phyloP scores from a whole-genome alignment of 208 protist species.

The Acanthamoeba rhysodes region DNA sequence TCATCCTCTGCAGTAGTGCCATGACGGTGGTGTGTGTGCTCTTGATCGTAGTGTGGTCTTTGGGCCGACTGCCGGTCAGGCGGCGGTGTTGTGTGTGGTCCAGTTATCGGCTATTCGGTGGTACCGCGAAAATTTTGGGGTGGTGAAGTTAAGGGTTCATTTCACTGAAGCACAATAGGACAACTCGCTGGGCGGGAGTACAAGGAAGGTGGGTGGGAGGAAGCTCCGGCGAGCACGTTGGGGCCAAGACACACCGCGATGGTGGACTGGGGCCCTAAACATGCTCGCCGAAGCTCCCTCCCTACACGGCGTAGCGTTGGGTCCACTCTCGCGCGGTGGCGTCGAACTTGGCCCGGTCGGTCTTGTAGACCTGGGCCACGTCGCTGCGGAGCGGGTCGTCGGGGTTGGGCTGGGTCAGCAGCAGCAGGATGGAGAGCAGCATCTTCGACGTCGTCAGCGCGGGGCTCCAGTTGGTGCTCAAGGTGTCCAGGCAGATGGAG shows the following conservation, averaged over 20 bases:
- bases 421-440: constrained; percentile 92
- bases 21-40: background rate
- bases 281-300: constrained; percentile 51
- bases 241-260: too few species aligned
- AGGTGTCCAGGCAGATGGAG: constrained; percentile 94
- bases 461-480: constrained; percentile 94
- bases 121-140: too few species aligned
- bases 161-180: too few species aligned
- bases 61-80: too few species aligned
- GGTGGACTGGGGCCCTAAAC: too few species aligned
- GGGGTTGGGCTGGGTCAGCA: constrained; percentile 94
- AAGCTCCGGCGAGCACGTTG: background rate
- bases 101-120: too few species aligned
- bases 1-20: constrained; percentile 59
- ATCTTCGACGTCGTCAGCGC: constrained; percentile 94
- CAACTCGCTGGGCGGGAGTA: too few species aligned
- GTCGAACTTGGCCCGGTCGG: constrained; percentile 81
- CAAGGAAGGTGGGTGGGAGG: too few species aligned
- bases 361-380: constrained; percentile 91
- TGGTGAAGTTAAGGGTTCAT: too few species aligned
- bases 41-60: too few species aligned
- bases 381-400: constrained; percentile 91
- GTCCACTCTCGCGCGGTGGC: constrained; percentile 91
- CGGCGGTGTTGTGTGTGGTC: too few species aligned
- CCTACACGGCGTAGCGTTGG: constrained; percentile 79